Base-by-base conservation (phyloP, 768 basidiomycete species). In the Amyloporia xantha region DNA sequence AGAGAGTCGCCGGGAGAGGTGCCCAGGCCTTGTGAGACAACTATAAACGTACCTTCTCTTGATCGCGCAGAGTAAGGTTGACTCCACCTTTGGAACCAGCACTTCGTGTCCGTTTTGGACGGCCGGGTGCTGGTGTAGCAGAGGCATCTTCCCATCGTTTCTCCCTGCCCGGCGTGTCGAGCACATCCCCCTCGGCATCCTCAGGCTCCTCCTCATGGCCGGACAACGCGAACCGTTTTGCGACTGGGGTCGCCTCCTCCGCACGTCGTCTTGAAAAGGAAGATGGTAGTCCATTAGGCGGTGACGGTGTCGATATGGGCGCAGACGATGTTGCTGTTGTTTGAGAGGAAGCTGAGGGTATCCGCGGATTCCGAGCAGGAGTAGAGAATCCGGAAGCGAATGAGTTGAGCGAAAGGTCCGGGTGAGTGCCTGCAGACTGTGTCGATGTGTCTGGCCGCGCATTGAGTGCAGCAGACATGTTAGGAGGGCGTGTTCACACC, bases 51-150 rank as follows among this genome's bases (percentile, higher is more conserved):
- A 91, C 95, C 78, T 97, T 95, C 69, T 98, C 94, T 66, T 99
- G 95, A 63, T 98, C 95, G 6, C 93, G 78, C 12, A 99, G 74
- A 0, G 94, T 95, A 56, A 96, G 76, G 13, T 73, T 70, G 10
- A 60, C 39, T 9, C 58, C 56, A 4, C 59, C 59, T 51, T 63
- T 63, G 7, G 48, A 47, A 13, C 51, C 53, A 13, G 50, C 26
- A 26, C 56, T 57, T 17, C 54, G 54, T 6, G 57, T 60, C 7
- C 59, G 59, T 19, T 47, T 50, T 28, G 46, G 41, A 11, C 58
- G 56, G 5, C 56, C 57, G 6, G 56, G 52, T 2, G 54, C 47
- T 12, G 53, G 26, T 13, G 43, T 46, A 10, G 53, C 54, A 2
- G 54, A 42, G 2, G 26, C 38, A n/a, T 58, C 59, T 5, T 37